Conservation (phyloP, 805 yeast genomes). For the Nakazawaea holstii region DNA sequence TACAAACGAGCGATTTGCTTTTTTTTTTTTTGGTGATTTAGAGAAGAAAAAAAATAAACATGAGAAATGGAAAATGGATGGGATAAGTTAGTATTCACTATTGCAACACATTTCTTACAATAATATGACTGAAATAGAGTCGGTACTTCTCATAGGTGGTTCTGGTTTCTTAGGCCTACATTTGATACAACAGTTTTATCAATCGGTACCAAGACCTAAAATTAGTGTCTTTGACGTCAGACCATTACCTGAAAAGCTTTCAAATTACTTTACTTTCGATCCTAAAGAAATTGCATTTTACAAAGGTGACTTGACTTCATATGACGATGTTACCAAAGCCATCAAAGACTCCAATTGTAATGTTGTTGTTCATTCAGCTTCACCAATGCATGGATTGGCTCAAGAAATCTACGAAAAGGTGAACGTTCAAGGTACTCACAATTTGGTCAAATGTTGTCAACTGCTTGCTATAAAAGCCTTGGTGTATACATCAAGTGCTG, state of each 20-base stretch:
- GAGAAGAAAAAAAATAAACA: background rate
- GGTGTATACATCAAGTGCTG: constrained; percentile 95
- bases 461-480: constrained; percentile 51
- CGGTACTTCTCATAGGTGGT: constrained; percentile 90
- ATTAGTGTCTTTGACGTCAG: constrained; percentile 90
- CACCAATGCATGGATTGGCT: constrained; percentile 90
- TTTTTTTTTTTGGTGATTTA: no score
- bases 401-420: constrained; percentile 82
- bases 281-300: constrained; percentile 51
- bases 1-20: no score
- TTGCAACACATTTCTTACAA: background rate
- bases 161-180: constrained; percentile 93
- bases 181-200: constrained; percentile 77
- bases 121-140: constrained; percentile 24
- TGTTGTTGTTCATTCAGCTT: constrained; percentile 91
- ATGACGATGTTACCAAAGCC: constrained; percentile 60
- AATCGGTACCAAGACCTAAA: constrained; percentile 55
- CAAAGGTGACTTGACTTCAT: constrained; percentile 81
- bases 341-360: constrained; percentile 54
- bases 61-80: background rate
- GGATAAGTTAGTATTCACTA: background rate
- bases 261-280: constrained; percentile 73
- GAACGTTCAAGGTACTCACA: constrained; percentile 83
- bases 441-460: constrained; percentile 61
- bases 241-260: constrained; percentile 69